phyloP scores from a whole-genome alignment of 2,329 filamentous ascomycete species.

The Aspergillus aculeatus region DNA sequence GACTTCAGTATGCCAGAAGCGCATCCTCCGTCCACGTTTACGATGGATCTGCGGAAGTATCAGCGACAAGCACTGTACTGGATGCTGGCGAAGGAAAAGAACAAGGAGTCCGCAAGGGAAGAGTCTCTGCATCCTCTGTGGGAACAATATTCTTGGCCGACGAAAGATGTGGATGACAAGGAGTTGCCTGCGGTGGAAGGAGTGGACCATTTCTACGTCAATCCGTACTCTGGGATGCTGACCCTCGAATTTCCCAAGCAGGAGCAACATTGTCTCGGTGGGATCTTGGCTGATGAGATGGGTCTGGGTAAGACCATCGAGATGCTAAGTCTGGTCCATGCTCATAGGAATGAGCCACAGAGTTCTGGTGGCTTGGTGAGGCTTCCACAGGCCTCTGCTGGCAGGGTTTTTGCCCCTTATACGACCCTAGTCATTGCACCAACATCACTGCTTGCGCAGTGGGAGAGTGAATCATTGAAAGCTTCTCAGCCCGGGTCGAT shows the following conservation, averaged over 20 bases:
- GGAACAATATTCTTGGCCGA: conserved; percentile 93
- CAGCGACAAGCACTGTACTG: conserved; percentile 94
- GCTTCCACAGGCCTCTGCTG: conserved; percentile 56
- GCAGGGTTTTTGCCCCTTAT: conserved; percentile 69
- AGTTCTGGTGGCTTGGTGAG: conserved; percentile 61
- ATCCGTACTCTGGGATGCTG: conserved; percentile 93
- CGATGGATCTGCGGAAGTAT: conserved; percentile 81
- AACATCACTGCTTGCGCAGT: conserved; percentile 94
- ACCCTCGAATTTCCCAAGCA: conserved; percentile 89
- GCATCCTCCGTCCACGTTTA: conserved; percentile 78
- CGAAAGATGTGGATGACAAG: conserved; percentile 81
- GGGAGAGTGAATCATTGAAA: conserved; percentile 92
- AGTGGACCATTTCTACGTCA: conserved; percentile 82
- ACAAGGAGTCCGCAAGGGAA: conserved; percentile 68
- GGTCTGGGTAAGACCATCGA: conserved; percentile 97
- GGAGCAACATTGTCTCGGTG: conserved; percentile 90
- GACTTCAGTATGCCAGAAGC: conserved; percentile 89
- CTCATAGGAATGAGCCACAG: conserved; percentile 64
- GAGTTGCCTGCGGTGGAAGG: conserved; percentile 64
- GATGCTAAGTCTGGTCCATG: conserved; percentile 91
- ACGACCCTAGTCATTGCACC: conserved; percentile 95
- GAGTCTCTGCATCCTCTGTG: conserved; percentile 93
- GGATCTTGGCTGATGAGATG: conserved; percentile 94
- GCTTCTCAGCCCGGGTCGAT: conserved; percentile 81
- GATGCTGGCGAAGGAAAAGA: conserved; percentile 93